Conservation (phyloP, 1,284 basidiomycete species). For the Boletus smithii region DNA sequence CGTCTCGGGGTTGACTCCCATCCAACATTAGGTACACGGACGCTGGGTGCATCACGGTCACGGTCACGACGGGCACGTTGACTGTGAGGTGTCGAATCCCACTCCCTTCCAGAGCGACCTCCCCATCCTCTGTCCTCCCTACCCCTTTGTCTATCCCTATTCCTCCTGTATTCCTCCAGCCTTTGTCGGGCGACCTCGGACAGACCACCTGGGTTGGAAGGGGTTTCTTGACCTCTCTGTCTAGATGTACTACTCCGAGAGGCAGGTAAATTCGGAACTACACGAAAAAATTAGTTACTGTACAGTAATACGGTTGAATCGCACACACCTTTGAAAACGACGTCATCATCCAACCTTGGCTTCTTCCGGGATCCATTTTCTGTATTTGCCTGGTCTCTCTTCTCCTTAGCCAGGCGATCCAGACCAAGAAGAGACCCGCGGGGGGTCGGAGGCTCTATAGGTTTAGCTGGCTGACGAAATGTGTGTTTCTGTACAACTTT, state of each 20-base stretch:
- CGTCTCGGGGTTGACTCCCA: constrained; percentile 87
- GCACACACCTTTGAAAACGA: constrained; percentile 76
- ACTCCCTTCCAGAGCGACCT: constrained; percentile 35
- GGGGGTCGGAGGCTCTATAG: constrained; percentile 70
- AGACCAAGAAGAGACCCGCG: constrained; percentile 78
- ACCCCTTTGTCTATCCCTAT: constrained; percentile 68
- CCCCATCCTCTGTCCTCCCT: constrained; percentile 35
- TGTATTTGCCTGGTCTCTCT: constrained; percentile 59
- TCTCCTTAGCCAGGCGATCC: constrained; percentile 84
- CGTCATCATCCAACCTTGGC: constrained; percentile 59
- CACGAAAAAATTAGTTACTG: neutral
- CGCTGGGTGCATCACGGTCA: constrained; percentile 77
- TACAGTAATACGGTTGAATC: neutral
- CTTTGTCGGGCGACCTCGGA: constrained; percentile 68
- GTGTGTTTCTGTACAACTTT: constrained; percentile 53
- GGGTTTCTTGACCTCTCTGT: constrained; percentile 83
- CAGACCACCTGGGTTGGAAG: constrained; percentile 88
- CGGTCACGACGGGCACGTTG: constrained; percentile 51
- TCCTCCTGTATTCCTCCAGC: constrained; percentile 74
- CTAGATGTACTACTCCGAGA: constrained; percentile 57
- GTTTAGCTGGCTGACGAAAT: constrained; percentile 70
- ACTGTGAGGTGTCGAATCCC: constrained; percentile 73
- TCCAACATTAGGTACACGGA: constrained; percentile 82
- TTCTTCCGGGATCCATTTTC: constrained; percentile 61
- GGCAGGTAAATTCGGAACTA: constrained; percentile 74